Evolutionary conservation across 2,329 filamentous ascomycete species (phyloP), one percentile per base, ranked within the genome.

Genomic region (Microdochium trichocladiopsis): DNA sequence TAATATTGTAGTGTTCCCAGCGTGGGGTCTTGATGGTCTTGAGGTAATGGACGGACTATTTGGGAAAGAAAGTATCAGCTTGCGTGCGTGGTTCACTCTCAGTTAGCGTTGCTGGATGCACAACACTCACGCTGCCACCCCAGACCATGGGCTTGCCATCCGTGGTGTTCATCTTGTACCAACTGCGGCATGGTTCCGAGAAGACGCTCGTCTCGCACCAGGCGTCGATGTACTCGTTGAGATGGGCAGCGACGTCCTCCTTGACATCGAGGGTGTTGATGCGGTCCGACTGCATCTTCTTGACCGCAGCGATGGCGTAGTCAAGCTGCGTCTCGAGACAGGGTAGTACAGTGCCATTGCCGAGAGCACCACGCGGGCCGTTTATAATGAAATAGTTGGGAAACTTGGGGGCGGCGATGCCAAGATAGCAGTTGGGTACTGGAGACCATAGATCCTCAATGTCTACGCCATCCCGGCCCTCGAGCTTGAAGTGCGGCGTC

Each of bases 381-480:
- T 45, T 41, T 16, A 50, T 47, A 41, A 43, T 23, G 31, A 49
- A 52, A 22, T 50, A 49, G 47, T 49, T 41, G 10, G 47, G 50
- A n/a, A 49, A 36, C 2, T 28, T 31, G 2, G 45, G 43, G n/a
- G 48, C 37, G 2, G 25, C 52, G 31, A 50, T 51, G 36, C 36
- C 37, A 23, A 53, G 52, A 24, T 53, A 50, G 24, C 25, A 47
- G 10, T 31, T 47, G 5, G 49, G 49, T 23, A 23, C 43, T 6
- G 14, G 16, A 9, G 11, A 33, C 52, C 52, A 53, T 16, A 25
- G 33, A n/a, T 48, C 24, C 31, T 47, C 47, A 23, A 51, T 47
- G 37, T 51, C 50, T 21, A 43, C 43, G 37, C 45, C 18, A 36
- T n/a, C n/a, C 11, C 28, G 8, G 8, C 28, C 28, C 14, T 33